A percentile compares a stretch with the other conserved stretches of the same genome.
phyloP scores from a whole-genome alignment of 306 rosid genomes.

The Alnus glutinosa region DNA sequence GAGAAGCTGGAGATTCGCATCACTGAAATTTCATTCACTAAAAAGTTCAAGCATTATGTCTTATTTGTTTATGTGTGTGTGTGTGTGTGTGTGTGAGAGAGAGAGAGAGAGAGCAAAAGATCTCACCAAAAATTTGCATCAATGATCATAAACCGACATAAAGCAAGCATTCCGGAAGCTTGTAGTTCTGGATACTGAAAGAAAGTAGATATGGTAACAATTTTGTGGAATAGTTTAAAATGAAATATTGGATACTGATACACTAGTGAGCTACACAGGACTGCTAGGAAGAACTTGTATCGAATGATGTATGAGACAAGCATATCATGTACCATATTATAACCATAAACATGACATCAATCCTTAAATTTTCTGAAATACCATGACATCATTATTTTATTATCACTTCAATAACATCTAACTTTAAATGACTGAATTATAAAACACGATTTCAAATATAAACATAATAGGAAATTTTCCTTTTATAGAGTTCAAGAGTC shows the following conservation, averaged over 20 bases:
- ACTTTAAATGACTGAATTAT: background rate
- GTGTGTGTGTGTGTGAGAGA: background rate
- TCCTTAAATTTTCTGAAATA: background rate
- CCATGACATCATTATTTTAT: background rate
- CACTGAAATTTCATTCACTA: constrained; percentile 49
- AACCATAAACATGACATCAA: constrained; percentile 13
- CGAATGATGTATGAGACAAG: background rate
- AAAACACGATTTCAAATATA: background rate
- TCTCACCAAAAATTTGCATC: constrained; percentile 92
- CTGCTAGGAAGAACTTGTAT: background rate
- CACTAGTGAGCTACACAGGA: background rate
- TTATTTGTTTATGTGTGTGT: background rate
- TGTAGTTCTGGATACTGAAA: constrained; percentile 91
- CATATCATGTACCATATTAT: background rate
- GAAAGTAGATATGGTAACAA: constrained; percentile 17
- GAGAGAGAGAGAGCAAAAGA: constrained; percentile 16
- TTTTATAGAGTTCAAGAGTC: background rate
- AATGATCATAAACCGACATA: constrained; percentile 89
- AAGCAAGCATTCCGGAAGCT: constrained; percentile 94
- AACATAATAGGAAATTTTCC: background rate
- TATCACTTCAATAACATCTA: background rate
- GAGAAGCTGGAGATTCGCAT: constrained; percentile 89
- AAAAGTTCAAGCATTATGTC: constrained; percentile 24
- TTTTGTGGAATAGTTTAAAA: constrained; percentile 11
- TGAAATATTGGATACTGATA: background rate